Evolutionary conservation across 1,139 yeast species (phyloP).

Genomic region (Pichia sp.): DNA sequence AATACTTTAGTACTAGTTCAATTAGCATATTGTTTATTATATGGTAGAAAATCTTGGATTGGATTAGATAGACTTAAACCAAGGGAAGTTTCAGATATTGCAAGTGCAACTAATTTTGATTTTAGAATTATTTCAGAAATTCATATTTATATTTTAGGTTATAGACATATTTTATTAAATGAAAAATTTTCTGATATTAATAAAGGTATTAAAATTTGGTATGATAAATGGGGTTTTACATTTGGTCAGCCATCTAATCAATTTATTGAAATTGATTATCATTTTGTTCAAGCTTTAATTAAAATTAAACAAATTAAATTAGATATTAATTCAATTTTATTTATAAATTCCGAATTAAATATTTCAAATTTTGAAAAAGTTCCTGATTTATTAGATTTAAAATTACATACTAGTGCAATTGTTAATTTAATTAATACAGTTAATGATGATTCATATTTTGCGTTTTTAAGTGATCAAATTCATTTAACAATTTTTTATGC

Average conservation of each 20-base stretch:
- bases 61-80: conserved; percentile 20
- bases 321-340: conserved; percentile 19
- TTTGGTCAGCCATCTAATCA: conserved; percentile 71
- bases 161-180: conserved; percentile 47
- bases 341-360: neutral
- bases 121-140: conserved; percentile 81
- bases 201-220: conserved; percentile 46
- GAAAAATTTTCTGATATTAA: conserved; percentile 13
- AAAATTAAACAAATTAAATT: conserved; percentile 28
- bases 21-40: conserved; percentile 57
- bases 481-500: conserved; percentile 53
- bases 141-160: conserved; percentile 54
- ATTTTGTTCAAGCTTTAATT: conserved; percentile 55
- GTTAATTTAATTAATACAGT: conserved; percentile 35
- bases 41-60: conserved; percentile 57
- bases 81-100: conserved; percentile 39
- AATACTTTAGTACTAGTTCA: conserved; percentile 71
- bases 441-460: conserved; percentile 56
- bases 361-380: neutral
- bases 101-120: conserved; percentile 71
- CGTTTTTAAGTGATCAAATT: conserved; percentile 62
- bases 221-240: conserved; percentile 63
- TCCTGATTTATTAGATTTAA: conserved; percentile 4
- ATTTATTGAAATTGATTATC: conserved; percentile 68
- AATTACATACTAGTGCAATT: conserved; percentile 5